Percentiles rank a stretch among this genome's conserved stretches.
Evolutionary conservation across 2,329 filamentous ascomycete genomes (phyloP).

Genomic region (Arachnomyces sp.): DNA sequence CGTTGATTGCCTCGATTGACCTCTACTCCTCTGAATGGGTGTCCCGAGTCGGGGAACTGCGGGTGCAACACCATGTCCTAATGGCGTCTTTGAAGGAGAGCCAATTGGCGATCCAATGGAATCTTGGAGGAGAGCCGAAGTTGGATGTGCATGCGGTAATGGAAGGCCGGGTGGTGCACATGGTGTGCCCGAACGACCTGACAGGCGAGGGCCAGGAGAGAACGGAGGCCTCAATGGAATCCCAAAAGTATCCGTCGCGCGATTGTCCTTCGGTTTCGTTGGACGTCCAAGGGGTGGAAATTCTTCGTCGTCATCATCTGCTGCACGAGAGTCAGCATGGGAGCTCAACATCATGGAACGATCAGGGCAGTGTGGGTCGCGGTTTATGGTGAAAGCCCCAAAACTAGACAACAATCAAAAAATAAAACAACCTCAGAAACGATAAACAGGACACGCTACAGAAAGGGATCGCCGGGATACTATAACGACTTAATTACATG

Average conservation of each 20-base stretch:
- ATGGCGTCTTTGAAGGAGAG: slow-evolving; percentile 15
- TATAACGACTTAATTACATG: slow-evolving; percentile 29
- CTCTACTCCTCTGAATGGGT: slow-evolving; percentile 19
- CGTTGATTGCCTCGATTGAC: slow-evolving; percentile 19
- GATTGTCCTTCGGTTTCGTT: slow-evolving; percentile 27
- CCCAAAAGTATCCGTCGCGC: slow-evolving; percentile 27
- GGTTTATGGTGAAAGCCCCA: slow-evolving; percentile 9
- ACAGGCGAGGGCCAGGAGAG: slow-evolving; percentile 21
- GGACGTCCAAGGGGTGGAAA: slow-evolving; percentile 37
- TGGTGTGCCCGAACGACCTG: slow-evolving; percentile 29
- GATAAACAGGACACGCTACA: slow-evolving; percentile 12
- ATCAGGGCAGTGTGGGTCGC: slow-evolving; percentile 5
- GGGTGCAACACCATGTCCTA: slow-evolving; percentile 19
- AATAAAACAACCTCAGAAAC: slow-evolving; percentile 11
- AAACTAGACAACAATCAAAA: slow-evolving; percentile 11
- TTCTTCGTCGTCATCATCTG: slow-evolving; percentile 39
- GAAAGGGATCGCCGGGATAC: slow-evolving; percentile 16
- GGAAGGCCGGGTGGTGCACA: slow-evolving; percentile 34
- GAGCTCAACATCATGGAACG: slow-evolving; percentile 18
- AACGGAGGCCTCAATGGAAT: slow-evolving; percentile 28
- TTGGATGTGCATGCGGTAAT: slow-evolving; percentile 32
- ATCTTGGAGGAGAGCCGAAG: slow-evolving; percentile 26
- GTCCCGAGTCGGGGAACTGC: slow-evolving; percentile 21
- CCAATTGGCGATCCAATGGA: slow-evolving; percentile 14
- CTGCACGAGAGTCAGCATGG: slow-evolving; percentile 15